Percentiles rank a stretch among this genome's conserved stretches.
Conservation (phyloP, 2,329 filamentous ascomycete genomes). For the Cordyceps javanica region DNA sequence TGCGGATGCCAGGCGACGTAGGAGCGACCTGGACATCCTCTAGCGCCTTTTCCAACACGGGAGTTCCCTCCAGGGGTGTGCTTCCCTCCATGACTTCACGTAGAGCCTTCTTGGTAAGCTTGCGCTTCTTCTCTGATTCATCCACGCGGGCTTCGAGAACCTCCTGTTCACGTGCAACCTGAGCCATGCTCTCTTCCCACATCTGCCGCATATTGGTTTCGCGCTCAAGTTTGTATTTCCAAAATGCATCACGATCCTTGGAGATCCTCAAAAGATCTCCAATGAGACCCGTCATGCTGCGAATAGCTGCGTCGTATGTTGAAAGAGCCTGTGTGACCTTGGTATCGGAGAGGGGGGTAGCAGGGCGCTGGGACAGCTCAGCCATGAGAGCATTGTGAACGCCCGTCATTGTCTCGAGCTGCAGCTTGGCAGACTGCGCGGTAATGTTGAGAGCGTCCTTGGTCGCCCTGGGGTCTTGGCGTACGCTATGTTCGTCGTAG, state of each 20-base stretch:
- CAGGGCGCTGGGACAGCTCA: slow-evolving; percentile 61
- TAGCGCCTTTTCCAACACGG: slow-evolving; percentile 23
- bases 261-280: slow-evolving; percentile 87
- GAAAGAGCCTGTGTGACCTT: slow-evolving; percentile 69
- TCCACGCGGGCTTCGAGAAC: slow-evolving; percentile 80
- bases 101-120: slow-evolving; percentile 80
- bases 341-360: slow-evolving; percentile 67
- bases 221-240: slow-evolving; percentile 90
- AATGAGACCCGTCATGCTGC: slow-evolving; percentile 77
- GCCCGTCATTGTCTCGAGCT: slow-evolving; percentile 82
- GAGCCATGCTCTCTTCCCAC: slow-evolving; percentile 99
- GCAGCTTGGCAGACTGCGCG: slow-evolving; percentile 86
- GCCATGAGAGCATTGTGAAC: slow-evolving; percentile 76
- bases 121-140: slow-evolving; percentile 84
- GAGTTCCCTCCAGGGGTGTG: slow-evolving; percentile 28
- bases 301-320: slow-evolving; percentile 85
- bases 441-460: slow-evolving; percentile 97
- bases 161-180: slow-evolving; percentile 92
- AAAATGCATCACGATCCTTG: slow-evolving; percentile 88
- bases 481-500: slow-evolving; percentile 66
- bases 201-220: slow-evolving; percentile 88
- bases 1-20: slow-evolving; percentile 14
- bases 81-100: slow-evolving; percentile 70
- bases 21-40: slow-evolving; percentile 25
- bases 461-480: slow-evolving; percentile 64